These are phyloP conservation scores for Fusarium humuli DNA, from an alignment of 2,329 filamentous ascomycete species.

Conservation along the genomic window DNA sequence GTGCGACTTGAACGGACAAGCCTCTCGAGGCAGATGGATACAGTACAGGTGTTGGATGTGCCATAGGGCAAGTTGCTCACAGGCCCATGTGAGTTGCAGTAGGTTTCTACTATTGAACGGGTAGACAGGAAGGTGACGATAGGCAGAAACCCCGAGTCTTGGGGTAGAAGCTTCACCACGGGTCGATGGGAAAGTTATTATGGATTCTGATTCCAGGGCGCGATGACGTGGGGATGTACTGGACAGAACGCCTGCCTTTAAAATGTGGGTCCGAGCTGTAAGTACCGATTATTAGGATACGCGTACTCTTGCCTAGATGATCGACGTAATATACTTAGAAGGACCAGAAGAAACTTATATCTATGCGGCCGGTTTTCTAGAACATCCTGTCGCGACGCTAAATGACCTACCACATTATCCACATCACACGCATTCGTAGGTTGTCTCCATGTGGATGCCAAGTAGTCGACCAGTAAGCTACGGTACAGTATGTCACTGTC, in stretches of 20 bases:
- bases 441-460: background rate
- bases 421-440: constrained; percentile 26
- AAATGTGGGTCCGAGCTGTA: constrained; percentile 18
- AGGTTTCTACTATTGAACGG: background rate
- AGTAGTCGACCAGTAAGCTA: constrained; percentile 5
- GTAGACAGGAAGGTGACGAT: background rate
- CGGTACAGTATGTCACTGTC: background rate
- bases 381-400: constrained; percentile 7
- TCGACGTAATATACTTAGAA: background rate
- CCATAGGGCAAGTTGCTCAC: constrained; percentile 37
- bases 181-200: constrained; percentile 8
- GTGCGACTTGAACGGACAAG: constrained; percentile 4
- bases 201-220: constrained; percentile 26
- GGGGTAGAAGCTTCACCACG: constrained; percentile 11
- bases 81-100: constrained; percentile 3
- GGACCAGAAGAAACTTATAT: background rate
- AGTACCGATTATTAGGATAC: constrained; percentile 2
- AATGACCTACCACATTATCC: background rate
- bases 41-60: constrained; percentile 25
- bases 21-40: constrained; percentile 32
- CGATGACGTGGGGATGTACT: constrained; percentile 36
- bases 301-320: background rate
- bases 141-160: background rate
- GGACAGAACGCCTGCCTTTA: constrained; percentile 28
- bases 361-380: constrained; percentile 9